Conservation (phyloP, 2,329 filamentous ascomycete genomes). For the Alternaria hordeiaustralica region DNA sequence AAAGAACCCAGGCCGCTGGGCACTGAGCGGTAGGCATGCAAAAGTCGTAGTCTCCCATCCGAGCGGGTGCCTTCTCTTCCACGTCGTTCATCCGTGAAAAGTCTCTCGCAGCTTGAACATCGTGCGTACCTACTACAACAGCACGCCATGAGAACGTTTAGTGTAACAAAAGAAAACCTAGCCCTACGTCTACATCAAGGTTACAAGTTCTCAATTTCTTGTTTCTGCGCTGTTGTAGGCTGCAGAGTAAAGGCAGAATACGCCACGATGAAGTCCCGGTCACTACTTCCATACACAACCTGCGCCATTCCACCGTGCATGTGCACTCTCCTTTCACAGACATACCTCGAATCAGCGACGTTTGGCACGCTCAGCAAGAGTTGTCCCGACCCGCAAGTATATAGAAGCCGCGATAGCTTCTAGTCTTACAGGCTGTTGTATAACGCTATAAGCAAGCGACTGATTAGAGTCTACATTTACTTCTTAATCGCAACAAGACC, state of each 20-base stretch:
- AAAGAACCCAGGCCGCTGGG: not conserved
- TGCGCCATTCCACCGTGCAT: not conserved
- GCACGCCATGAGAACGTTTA: not conserved
- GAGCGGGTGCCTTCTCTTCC: not conserved
- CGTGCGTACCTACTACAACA: not conserved
- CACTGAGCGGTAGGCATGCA: not conserved
- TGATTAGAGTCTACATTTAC: not conserved
- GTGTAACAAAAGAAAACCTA: not conserved
- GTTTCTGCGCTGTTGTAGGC: not conserved
- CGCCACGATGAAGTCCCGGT: not conserved
- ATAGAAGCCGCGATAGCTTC: not conserved
- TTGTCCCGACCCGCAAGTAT: not conserved
- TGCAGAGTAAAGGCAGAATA: not conserved
- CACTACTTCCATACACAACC: not conserved
- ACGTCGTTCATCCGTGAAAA: not conserved
- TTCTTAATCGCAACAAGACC: not conserved
- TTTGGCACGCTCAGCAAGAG: not conserved
- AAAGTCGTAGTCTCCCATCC: not conserved
- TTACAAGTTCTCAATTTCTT: not conserved
- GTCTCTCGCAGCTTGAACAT: not conserved
- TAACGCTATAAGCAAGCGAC: not conserved
- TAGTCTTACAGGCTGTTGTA: not conserved
- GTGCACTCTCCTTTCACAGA: too few species aligned
- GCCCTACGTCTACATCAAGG: not conserved
- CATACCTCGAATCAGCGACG: too few species aligned